Conservation (phyloP, 352 stramenopile species). For the Phytophthora gonapodyides region DNA sequence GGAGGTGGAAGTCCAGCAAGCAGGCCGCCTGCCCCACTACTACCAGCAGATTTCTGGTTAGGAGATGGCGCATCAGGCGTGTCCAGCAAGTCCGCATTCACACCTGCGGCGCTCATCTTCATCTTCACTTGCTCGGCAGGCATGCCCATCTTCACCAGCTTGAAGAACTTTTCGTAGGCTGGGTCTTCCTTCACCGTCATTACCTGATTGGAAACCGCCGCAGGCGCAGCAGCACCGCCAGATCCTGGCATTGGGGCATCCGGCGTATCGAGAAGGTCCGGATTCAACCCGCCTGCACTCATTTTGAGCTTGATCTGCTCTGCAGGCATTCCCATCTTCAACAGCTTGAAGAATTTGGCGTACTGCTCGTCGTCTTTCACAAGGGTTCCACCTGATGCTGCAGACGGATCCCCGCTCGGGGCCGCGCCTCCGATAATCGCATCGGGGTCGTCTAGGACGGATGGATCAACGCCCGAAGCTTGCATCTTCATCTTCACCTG, state of each 20-base stretch:
- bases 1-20: slow-evolving; percentile 64
- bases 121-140: slow-evolving; percentile 92
- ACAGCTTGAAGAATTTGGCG: slow-evolving; percentile 96
- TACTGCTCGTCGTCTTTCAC: slow-evolving; percentile 87
- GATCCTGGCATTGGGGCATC: slow-evolving; percentile 80
- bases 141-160: slow-evolving; percentile 93
- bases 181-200: slow-evolving; percentile 93
- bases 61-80: slow-evolving; percentile 73
- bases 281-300: slow-evolving; percentile 92
- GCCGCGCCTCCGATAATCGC: slow-evolving; percentile 55
- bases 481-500: slow-evolving; percentile 91
- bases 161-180: slow-evolving; percentile 95
- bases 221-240: slow-evolving; percentile 21
- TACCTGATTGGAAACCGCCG: slow-evolving; percentile 6
- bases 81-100: slow-evolving; percentile 71
- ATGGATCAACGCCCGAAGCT: slow-evolving; percentile 65
- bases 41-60: slow-evolving; percentile 50
- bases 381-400: slow-evolving; percentile 26
- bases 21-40: slow-evolving; percentile 30
- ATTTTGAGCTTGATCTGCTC: slow-evolving; percentile 96
- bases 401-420: slow-evolving; percentile 4
- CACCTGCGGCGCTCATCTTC: slow-evolving; percentile 85
- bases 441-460: slow-evolving; percentile 72
- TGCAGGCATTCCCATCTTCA: slow-evolving; percentile 94
- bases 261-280: slow-evolving; percentile 89